phyloP scores from a whole-genome alignment of 2,329 filamentous ascomycete genomes.

The Epichloe typhina region DNA sequence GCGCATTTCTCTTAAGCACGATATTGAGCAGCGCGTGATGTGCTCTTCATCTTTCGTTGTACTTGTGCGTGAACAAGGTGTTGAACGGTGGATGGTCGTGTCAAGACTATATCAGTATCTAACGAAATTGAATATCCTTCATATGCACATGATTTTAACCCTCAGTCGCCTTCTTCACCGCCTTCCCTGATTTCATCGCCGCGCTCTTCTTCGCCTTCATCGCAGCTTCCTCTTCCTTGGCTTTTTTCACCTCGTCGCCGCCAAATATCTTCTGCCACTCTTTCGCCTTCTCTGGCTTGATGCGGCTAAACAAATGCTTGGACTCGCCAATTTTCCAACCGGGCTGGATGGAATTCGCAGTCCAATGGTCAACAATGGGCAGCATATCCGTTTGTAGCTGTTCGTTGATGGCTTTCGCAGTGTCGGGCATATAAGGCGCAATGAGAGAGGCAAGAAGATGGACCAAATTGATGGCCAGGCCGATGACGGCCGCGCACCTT shows the following conservation, averaged over 20 bases:
- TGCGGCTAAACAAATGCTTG: conserved; percentile 57
- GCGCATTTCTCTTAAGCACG: no score
- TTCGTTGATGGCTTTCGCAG: conserved; percentile 51
- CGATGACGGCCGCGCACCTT: conserved; percentile 37
- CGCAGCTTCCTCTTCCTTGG: conserved; percentile 33
- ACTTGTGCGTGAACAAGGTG: no score
- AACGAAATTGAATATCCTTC: no score
- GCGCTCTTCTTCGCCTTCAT: neutral
- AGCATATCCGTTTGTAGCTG: conserved; percentile 48
- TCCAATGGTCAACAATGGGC: conserved; percentile 51
- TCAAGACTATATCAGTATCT: no score
- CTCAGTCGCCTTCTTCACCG: no score
- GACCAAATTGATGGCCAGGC: conserved; percentile 60
- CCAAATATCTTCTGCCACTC: conserved; percentile 65
- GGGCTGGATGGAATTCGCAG: conserved; percentile 39
- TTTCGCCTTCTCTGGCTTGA: conserved; percentile 60
- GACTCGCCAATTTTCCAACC: conserved; percentile 66
- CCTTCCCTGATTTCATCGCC: neutral
- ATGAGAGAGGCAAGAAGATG: conserved; percentile 62
- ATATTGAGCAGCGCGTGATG: no score
- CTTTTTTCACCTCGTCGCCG: conserved; percentile 43
- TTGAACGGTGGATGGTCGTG: no score
- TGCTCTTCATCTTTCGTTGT: no score
- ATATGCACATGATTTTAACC: no score
- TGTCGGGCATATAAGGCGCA: conserved; percentile 63